Evolutionary conservation across 1,284 basidiomycete genomes (phyloP).

Genomic region (Boletus albobrunnescens): DNA sequence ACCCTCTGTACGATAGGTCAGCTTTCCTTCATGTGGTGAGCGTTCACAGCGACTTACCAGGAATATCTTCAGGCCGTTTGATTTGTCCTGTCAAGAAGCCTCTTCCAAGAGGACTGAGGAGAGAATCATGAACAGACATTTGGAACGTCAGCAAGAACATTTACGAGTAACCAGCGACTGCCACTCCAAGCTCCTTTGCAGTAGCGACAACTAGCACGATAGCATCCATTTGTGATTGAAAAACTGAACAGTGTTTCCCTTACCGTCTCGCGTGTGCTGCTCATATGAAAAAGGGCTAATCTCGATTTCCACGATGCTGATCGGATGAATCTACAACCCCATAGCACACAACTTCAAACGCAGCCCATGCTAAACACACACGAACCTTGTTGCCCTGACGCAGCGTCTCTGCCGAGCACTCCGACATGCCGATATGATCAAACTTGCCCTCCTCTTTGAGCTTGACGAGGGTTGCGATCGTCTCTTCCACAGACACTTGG

Average conservation of each 20-base stretch:
- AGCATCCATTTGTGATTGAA: slow-evolving; percentile 17
- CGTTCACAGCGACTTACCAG: slow-evolving; percentile 22
- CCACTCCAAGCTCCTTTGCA: slow-evolving; percentile 44
- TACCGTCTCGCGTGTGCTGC: slow-evolving; percentile 40
- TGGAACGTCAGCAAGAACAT: slow-evolving; percentile 6
- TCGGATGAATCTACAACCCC: slow-evolving; percentile 38
- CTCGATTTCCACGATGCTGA: slow-evolving; percentile 52
- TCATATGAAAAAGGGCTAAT: slow-evolving; percentile 50
- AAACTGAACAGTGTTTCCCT: background rate
- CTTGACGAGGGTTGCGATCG: slow-evolving; percentile 30
- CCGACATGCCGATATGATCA: slow-evolving; percentile 51
- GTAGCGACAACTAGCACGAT: slow-evolving; percentile 36
- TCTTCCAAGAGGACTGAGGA: slow-evolving; percentile 47
- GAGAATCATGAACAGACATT: background rate
- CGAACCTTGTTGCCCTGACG: slow-evolving; percentile 41
- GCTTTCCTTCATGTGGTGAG: background rate
- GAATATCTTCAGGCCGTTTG: slow-evolving; percentile 43
- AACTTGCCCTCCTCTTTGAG: slow-evolving; percentile 43
- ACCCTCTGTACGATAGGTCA: slow-evolving; percentile 16
- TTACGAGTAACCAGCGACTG: slow-evolving; percentile 53
- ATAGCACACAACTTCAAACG: background rate
- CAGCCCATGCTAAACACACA: too few relatives aligned
- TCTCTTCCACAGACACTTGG: slow-evolving; percentile 36
- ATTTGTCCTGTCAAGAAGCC: slow-evolving; percentile 56
- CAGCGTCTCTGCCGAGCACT: slow-evolving; percentile 48